Evolutionary conservation across 2,329 filamentous ascomycete species (phyloP), one percentile per base, ranked within the genome.

Genomic region (Penicillium verrucosum): DNA sequence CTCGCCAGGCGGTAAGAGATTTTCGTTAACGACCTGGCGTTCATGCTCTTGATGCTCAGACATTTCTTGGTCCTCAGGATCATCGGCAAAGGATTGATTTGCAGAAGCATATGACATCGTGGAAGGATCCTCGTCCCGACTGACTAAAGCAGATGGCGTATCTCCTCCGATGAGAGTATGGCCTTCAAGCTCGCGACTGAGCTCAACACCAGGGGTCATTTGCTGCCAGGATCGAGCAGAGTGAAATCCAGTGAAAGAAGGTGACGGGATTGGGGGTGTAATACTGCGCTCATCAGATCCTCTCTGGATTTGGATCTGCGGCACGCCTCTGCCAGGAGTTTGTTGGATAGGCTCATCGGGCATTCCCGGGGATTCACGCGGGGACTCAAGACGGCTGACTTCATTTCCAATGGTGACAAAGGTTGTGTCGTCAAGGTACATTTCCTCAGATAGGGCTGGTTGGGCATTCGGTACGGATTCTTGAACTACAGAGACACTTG

Each of bases 401-500:
- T 58, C 60, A 29, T 64, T 66, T 25, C 60, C 61, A 12, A 60
- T 51, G 30, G 61, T 65, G 36, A 63, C 60, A 25, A 64, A 60
- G 0, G 64, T 65, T 16, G 63, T 64, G 41, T 65, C 61, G 36
- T 63, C 64, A 27, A 62, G 44, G 27, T 36, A 32, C 34, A 56
- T 56, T 32, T 52, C 54, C 2, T 51, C 49, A 36, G 29, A 14
- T 3, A 37, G 38, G 16, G 18, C 37, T 18, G 36, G 23, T 25
- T 59, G 63, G 37, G 60, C 46, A 34, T 61, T 66, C 51, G 59
- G 66, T 60, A 65, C 60, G 52, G 59, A 63, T 49, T 67, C 65
- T 51, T 65, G 61, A 44, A 61, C 56, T 68, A 65, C 65, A 56
- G 64, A 63, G 54, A 66, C 61, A 68, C 69, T 69, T 70, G 49